Conservation (phyloP, 2,329 filamentous ascomycete genomes). For the Fusarium tanahbumbuense region DNA sequence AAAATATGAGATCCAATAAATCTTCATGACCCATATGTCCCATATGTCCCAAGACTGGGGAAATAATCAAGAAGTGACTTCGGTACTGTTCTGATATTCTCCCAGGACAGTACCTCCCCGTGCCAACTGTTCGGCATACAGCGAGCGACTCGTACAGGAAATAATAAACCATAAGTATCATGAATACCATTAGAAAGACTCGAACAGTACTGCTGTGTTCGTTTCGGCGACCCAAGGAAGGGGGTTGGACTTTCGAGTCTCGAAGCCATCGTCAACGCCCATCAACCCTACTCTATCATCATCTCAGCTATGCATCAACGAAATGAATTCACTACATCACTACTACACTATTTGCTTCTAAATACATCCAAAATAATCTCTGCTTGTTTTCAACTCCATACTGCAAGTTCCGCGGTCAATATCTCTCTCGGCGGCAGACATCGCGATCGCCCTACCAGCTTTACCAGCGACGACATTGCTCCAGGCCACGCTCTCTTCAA, state of each 20-base stretch:
- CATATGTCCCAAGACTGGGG: neutral
- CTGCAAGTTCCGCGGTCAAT: neutral
- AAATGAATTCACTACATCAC: neutral
- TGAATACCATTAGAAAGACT: neutral
- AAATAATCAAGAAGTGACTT: neutral
- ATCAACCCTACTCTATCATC: neutral
- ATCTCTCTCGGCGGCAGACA: neutral
- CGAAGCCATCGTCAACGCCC: neutral
- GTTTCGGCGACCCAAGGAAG: neutral
- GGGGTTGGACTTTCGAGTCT: neutral
- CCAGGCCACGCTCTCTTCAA: neutral
- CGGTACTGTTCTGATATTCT: slow-evolving; percentile 4
- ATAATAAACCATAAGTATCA: neutral
- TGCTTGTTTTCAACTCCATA: neutral
- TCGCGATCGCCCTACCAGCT: neutral
- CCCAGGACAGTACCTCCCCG: neutral
- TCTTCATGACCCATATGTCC: fast-evolving
- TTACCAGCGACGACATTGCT: neutral
- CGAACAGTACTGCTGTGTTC: neutral
- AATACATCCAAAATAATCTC: neutral
- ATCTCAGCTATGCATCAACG: neutral
- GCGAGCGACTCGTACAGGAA: neutral
- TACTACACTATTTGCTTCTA: neutral
- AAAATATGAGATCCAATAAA: neutral
- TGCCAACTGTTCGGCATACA: slow-evolving; percentile 6